phyloP scores from a whole-genome alignment of 139 green algal genomes.

The Picochlorum sp. region DNA sequence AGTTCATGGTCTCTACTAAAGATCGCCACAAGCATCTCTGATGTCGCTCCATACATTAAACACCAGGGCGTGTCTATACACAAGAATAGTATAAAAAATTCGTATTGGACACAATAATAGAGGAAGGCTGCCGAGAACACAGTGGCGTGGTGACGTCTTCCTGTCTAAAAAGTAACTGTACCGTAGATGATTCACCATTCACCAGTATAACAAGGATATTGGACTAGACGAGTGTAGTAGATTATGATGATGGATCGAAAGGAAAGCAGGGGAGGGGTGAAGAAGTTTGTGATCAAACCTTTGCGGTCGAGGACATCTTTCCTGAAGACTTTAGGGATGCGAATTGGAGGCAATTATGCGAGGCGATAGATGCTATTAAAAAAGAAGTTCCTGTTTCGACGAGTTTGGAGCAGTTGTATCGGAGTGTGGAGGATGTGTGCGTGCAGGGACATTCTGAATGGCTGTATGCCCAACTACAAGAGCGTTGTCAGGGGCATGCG shows the following conservation, averaged over 20 bases:
- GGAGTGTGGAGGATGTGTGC: slow-evolving; percentile 90
- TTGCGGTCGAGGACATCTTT: slow-evolving; percentile 78
- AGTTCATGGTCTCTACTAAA: no score
- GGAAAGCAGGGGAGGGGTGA: slow-evolving; percentile 12
- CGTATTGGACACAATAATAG: no score
- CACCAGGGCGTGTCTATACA: no score
- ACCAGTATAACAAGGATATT: no score
- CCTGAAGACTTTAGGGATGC: slow-evolving; percentile 77
- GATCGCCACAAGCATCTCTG: no score
- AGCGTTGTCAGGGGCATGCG: slow-evolving; percentile 69
- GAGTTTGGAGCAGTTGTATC: slow-evolving; percentile 90
- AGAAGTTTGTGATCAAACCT: slow-evolving; percentile 71
- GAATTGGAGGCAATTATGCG: slow-evolving; percentile 75
- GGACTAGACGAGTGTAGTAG: neutral
- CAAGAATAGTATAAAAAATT: no score
- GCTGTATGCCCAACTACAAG: slow-evolving; percentile 72
- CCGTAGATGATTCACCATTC: no score
- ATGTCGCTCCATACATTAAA: no score
- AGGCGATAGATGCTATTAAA: slow-evolving; percentile 78
- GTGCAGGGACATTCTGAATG: slow-evolving; percentile 76
- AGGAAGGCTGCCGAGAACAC: no score
- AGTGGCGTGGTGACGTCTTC: no score
- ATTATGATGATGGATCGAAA: neutral
- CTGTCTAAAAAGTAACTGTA: no score
- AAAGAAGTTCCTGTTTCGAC: slow-evolving; percentile 54